Evolutionary conservation across 2,329 filamentous ascomycete genomes (phyloP).

Genomic region (Seiridium cupressi): DNA sequence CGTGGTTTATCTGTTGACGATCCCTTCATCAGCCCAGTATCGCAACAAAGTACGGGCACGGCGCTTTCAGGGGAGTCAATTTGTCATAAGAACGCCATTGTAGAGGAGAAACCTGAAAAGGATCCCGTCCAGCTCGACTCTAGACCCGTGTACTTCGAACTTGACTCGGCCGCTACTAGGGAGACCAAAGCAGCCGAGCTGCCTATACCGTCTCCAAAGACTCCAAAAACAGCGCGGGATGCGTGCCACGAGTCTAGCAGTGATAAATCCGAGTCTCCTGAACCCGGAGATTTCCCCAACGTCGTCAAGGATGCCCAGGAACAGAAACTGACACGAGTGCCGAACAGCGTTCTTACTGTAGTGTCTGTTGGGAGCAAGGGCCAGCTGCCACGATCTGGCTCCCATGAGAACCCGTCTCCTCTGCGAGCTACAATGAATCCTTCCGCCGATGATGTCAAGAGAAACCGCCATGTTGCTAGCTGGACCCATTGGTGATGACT

Average conservation of each 20-base stretch:
- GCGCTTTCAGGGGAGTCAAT: background rate
- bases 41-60: background rate
- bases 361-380: background rate
- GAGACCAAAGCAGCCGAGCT: background rate
- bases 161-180: conserved; percentile 15
- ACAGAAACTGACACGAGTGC: conserved; percentile 3
- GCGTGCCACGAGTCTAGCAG: background rate
- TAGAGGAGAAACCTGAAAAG: background rate
- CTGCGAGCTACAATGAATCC: conserved; percentile 12
- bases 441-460: conserved; percentile 8
- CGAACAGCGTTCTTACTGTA: background rate
- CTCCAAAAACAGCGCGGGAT: background rate
- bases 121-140: conserved; percentile 7
- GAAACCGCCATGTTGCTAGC: conserved; percentile 11
- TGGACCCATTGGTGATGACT: conserved; percentile 11
- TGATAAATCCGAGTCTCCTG: background rate
- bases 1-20: background rate
- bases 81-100: background rate
- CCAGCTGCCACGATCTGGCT: background rate
- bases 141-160: conserved; percentile 14
- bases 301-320: background rate
- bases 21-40: conserved; percentile 5
- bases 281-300: conserved; percentile 3
- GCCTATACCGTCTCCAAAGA: background rate
- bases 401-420: background rate